Evolutionary conservation across 2,329 filamentous ascomycete species (phyloP).

Genomic region (Amauroascus verrucosus): DNA sequence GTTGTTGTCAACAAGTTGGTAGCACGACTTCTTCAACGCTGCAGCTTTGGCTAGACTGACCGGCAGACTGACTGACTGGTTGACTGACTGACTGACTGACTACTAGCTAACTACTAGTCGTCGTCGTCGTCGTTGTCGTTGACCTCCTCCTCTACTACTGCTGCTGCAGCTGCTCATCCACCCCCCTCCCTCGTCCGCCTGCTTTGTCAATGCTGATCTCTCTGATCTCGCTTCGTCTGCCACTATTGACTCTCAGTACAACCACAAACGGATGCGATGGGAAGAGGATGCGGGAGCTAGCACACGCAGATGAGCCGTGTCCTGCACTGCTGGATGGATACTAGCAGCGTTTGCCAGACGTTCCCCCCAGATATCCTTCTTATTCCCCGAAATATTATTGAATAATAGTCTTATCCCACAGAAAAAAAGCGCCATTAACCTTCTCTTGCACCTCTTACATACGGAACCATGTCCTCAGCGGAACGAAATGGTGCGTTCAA

Average conservation of each 20-base stretch:
- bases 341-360: background rate
- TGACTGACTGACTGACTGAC: too few species aligned
- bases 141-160: too few species aligned
- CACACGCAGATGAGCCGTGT: conserved; percentile 8
- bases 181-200: background rate
- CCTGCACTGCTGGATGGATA: conserved; percentile 9
- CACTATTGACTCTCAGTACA: conserved; percentile 1
- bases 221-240: background rate
- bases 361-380: background rate
- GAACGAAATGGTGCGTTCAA: conserved; percentile 13
- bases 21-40: background rate
- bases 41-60: background rate
- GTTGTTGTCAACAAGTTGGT: background rate
- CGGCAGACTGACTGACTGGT: too few species aligned
- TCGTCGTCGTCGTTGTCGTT: too few species aligned
- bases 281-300: conserved; percentile 6
- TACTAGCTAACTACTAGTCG: too few species aligned
- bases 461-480: conserved; percentile 13
- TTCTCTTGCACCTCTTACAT: background rate
- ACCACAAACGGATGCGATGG: background rate
- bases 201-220: conserved; percentile 7
- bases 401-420: background rate
- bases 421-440: background rate
- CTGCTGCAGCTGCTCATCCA: too few species aligned
- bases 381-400: conserved; percentile 7